Evolutionary conservation across 1,139 yeast species (phyloP), one percentile per base, ranked within the genome.

Genomic region (Candida sanyaensis): DNA sequence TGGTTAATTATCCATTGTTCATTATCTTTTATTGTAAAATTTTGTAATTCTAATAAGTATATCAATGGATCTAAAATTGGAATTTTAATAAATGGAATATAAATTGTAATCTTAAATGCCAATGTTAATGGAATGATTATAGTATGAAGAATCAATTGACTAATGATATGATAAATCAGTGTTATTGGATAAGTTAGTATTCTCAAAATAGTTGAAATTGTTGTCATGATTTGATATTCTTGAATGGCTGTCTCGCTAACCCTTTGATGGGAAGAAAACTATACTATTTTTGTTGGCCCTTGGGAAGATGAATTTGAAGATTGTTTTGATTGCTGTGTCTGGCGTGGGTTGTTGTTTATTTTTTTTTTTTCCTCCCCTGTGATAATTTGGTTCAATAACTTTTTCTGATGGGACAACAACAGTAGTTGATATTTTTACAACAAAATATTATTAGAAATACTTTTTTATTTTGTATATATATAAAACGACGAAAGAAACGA

Each of bases 41-140:
- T 50, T 12, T 53, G 44, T 23, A 53, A 46, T 34, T 54, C 57
- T 17, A 54, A 41, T 2, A 54, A 24, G 33, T 52, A 54, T 8
- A 41, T 43, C 9, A 52, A 37, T 4, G 57, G 57, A 7, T 46
- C 41, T 8, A 54, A 31, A 6, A 54, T 24, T 7, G 57, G 57
- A 17, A 54, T 42, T 41, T 52, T 52, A 24, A 54, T 43, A 21
- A 54, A 48, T 17, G 55, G 55, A 9, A 45, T 50, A 42, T 52
- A 54, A 3, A 52, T 39, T 28, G 48, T 39, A 24, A 54, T 49
- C 17, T 46, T 42, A 9, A 54, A 23, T 21, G 47, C 39, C 17
- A 54, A 34, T 10, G 40, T 12, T 1, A 52, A 6, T 10, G 57
- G 57, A 5, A 50, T 51, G 33, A 52, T 37, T 26, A 54, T 24